Evolutionary conservation across 352 stramenopile species (phyloP).

Genomic region (Globisporangium iwayamae): DNA sequence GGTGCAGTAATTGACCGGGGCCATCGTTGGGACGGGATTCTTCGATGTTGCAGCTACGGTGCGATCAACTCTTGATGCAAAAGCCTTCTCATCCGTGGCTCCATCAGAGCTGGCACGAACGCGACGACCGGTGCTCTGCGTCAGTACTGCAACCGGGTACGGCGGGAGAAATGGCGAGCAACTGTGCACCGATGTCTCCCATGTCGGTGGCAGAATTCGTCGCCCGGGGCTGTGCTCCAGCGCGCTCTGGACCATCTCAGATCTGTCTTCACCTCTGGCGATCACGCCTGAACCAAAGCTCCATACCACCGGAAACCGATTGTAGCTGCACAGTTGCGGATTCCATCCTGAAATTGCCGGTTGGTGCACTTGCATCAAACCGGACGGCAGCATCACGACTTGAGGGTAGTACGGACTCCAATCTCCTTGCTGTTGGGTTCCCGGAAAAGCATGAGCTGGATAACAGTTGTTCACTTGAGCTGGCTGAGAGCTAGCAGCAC

Average conservation of each 20-base stretch:
- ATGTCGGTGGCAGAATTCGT: constrained; percentile 56
- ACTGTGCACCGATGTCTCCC: constrained; percentile 35
- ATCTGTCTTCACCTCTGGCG: neutral
- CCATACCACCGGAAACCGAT: constrained; percentile 33
- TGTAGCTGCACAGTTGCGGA: constrained; percentile 35
- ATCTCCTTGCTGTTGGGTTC: constrained; percentile 19
- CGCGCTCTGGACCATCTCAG: neutral
- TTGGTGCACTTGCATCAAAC: constrained; percentile 36
- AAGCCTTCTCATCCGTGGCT: neutral
- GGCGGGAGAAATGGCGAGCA: constrained; percentile 54
- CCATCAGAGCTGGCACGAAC: too few relatives aligned
- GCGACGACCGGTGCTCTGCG: neutral
- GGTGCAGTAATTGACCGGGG: neutral
- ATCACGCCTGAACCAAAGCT: constrained; percentile 8
- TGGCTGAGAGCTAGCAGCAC: neutral
- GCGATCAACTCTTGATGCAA: too few relatives aligned
- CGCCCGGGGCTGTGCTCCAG: constrained; percentile 13
- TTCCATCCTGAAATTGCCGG: constrained; percentile 4
- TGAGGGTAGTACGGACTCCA: constrained; percentile 50
- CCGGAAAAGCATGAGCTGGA: constrained; percentile 4
- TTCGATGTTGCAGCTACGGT: neutral
- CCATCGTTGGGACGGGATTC: neutral
- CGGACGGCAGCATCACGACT: constrained; percentile 56
- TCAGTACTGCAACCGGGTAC: constrained; percentile 45
- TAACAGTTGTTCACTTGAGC: neutral